Conservation (phyloP, 139 green algal species). For the Chlamydomonas schloesseri region DNA sequence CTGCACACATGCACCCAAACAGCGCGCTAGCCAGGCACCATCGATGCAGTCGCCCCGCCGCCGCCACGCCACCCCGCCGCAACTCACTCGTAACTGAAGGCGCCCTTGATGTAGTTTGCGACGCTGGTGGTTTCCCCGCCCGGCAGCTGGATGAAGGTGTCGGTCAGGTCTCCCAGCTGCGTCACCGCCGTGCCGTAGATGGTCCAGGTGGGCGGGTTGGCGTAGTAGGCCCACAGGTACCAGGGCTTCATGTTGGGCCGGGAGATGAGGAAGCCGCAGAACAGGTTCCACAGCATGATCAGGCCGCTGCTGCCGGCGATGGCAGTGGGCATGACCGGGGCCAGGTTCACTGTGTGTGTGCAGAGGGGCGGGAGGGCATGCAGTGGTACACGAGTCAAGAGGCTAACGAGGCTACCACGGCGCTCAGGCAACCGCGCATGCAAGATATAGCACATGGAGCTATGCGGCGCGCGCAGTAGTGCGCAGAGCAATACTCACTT, state of each 20-base stretch:
- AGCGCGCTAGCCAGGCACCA: no score
- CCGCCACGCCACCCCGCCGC: not conserved
- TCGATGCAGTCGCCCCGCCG: no score
- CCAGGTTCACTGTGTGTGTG: conserved; percentile 1
- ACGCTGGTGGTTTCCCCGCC: not conserved
- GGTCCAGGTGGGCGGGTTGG: conserved; percentile 25
- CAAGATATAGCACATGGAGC: no score
- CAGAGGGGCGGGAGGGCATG: no score
- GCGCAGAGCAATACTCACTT: not conserved
- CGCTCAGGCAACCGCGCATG: no score
- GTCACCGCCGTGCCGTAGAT: conserved; percentile 32
- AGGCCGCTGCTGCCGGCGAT: conserved; percentile 29
- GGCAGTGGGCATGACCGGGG: conserved; percentile 8
- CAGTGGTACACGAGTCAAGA: no score
- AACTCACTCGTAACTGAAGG: conserved; percentile 34
- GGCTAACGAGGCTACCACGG: no score
- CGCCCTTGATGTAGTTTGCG: conserved; percentile 8
- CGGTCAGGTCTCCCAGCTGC: conserved; percentile 43
- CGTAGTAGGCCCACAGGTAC: conserved; percentile 44
- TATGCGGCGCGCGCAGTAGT: no score
- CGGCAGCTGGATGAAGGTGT: conserved; percentile 2
- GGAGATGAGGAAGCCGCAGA: conserved; percentile 42
- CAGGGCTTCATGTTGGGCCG: conserved; percentile 1
- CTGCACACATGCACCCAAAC: not conserved
- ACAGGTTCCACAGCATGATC: conserved; percentile 41